Conservation (phyloP, 805 yeast genomes). For the Candida berthetii region DNA sequence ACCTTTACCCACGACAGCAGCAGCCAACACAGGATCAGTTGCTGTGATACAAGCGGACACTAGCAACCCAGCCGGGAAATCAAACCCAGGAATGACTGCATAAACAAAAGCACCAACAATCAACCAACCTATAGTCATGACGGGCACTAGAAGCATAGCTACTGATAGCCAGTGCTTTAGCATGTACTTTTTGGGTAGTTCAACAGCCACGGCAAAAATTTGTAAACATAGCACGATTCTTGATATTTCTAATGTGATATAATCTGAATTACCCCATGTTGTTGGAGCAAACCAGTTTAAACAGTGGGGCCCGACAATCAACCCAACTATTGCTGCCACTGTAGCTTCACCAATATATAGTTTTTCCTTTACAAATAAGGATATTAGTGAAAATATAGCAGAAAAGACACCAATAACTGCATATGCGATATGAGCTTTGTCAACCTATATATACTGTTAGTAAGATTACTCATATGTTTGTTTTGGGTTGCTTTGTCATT, state of each 20-base stretch:
- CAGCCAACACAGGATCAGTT: slow-evolving; percentile 92
- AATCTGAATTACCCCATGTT: slow-evolving; percentile 81
- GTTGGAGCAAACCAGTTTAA: slow-evolving; percentile 78
- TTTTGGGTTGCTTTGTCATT: background rate
- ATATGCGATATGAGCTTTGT: slow-evolving; percentile 78
- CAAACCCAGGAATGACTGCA: slow-evolving; percentile 66
- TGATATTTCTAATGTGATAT: slow-evolving; percentile 76
- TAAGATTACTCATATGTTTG: background rate
- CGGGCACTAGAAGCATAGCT: slow-evolving; percentile 67
- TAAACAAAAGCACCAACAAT: slow-evolving; percentile 75
- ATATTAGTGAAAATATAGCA: slow-evolving; percentile 71
- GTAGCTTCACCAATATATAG: slow-evolving; percentile 90
- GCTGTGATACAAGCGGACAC: slow-evolving; percentile 90
- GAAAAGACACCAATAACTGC: slow-evolving; percentile 84
- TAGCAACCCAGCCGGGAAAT: slow-evolving; percentile 64
- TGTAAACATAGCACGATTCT: slow-evolving; percentile 81
- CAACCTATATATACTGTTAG: slow-evolving; percentile 22
- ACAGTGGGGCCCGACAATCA: slow-evolving; percentile 85
- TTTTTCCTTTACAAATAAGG: slow-evolving; percentile 76
- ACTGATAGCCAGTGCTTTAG: slow-evolving; percentile 78
- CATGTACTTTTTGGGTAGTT: slow-evolving; percentile 86
- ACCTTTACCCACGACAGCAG: slow-evolving; percentile 93
- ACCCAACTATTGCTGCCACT: slow-evolving; percentile 78
- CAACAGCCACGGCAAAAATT: slow-evolving; percentile 93
- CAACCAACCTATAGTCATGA: slow-evolving; percentile 89